Conservation (phyloP, 2,329 filamentous ascomycete species). For the Neopestalotiopsis rosae region DNA sequence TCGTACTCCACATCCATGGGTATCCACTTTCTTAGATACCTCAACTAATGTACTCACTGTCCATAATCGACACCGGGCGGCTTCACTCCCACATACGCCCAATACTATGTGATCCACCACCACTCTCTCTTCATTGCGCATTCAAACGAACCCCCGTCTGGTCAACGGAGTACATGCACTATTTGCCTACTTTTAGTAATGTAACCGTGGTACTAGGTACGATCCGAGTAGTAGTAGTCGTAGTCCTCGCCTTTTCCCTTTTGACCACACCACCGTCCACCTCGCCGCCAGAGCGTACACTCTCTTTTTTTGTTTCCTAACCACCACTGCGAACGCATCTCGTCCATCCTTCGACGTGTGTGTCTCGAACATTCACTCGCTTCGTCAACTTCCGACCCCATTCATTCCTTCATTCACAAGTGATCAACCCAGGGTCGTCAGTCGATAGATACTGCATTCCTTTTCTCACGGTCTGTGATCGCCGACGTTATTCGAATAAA, state of each 20-base stretch:
- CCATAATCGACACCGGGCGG: neutral
- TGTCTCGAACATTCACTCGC: slow-evolving; percentile 32
- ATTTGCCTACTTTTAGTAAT: slow-evolving; percentile 1
- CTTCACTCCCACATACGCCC: neutral
- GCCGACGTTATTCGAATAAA: slow-evolving; percentile 30
- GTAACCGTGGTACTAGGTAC: neutral
- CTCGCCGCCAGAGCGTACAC: neutral
- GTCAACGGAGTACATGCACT: neutral
- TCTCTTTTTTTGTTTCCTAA: slow-evolving; percentile 14
- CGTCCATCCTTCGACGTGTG: slow-evolving; percentile 27
- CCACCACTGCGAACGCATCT: slow-evolving; percentile 17
- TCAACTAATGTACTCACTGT: neutral
- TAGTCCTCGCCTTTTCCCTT: neutral
- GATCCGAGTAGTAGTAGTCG: neutral
- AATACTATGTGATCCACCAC: neutral
- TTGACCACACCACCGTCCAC: slow-evolving; percentile 4
- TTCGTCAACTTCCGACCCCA: slow-evolving; percentile 23
- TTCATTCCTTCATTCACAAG: slow-evolving; percentile 13
- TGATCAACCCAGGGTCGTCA: slow-evolving; percentile 26
- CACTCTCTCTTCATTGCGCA: neutral
- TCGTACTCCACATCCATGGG: neutral
- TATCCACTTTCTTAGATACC: slow-evolving; percentile 4
- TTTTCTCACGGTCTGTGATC: slow-evolving; percentile 31
- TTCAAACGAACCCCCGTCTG: neutral
- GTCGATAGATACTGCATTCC: slow-evolving; percentile 23